These are phyloP conservation scores for Colletotrichum tamarilloi DNA, from an alignment of 2,329 filamentous ascomycete species.

Conservation along the genomic window DNA sequence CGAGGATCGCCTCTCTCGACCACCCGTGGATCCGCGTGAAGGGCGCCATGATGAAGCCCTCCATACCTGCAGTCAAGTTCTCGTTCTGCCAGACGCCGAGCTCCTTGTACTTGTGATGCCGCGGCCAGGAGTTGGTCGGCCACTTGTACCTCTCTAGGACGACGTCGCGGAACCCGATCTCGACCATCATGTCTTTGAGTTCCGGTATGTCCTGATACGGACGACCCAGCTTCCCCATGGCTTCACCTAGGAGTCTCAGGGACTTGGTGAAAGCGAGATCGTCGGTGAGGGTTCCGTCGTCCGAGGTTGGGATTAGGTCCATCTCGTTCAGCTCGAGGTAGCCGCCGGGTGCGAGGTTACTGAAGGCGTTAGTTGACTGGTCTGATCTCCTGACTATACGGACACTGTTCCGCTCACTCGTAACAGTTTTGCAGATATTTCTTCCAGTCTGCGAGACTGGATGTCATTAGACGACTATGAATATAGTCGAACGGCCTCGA, in stretches of 20 bases:
- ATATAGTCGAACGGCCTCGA: constrained; percentile 46
- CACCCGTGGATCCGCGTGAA: constrained; percentile 32
- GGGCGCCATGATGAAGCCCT: not conserved
- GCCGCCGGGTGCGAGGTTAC: constrained; percentile 43
- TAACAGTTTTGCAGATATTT: constrained; percentile 38
- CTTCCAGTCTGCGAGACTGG: constrained; percentile 40
- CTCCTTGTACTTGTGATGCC: constrained; percentile 61
- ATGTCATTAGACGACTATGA: constrained; percentile 44
- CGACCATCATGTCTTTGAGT: constrained; percentile 46
- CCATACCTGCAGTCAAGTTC: not conserved
- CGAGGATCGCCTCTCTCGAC: constrained; percentile 36
- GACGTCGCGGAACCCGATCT: constrained; percentile 62
- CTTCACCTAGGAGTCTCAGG: constrained; percentile 43
- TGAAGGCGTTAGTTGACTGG: not conserved
- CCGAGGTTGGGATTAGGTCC: constrained; percentile 41
- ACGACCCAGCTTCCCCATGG: constrained; percentile 43
- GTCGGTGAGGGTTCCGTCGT: constrained; percentile 43
- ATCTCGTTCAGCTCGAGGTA: constrained; percentile 53
- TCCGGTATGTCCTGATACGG: constrained; percentile 52
- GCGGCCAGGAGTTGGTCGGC: constrained; percentile 63
- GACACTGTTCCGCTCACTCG: constrained; percentile 10
- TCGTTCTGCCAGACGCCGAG: constrained; percentile 48
- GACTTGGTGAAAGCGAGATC: constrained; percentile 43
- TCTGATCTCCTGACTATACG: no score
- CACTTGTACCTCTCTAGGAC: constrained; percentile 58